Evolutionary conservation across 164 flowering plant species (phyloP), one percentile per base, ranked within the genome.

Genomic region (Vitis riparia): DNA sequence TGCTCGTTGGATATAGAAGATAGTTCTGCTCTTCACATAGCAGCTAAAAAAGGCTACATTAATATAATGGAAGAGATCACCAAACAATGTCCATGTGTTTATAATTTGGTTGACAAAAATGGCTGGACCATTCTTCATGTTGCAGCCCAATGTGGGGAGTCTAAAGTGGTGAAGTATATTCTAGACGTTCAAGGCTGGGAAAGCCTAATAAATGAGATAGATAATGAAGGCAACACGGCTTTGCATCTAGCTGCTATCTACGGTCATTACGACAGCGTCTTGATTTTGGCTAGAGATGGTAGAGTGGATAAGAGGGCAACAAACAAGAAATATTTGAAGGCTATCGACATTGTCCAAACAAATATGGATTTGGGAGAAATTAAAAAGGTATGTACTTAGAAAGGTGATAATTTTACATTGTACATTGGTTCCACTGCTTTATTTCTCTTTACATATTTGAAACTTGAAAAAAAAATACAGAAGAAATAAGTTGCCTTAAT

Each of bases 181-280:
- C 66, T 73, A 3, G 3, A 12, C n/a, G 19, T 16, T 0, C 50
- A 10, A 12, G 8, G 15, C 55, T 27, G 66, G 19, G 67, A 48
- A 47, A 61, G 58, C 9, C 68, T 77, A 11, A 48, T 77, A 51
- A 73, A 74, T 32, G 70, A 63, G 49, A 23, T 8, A 13, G 69
- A 78, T 15, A 55, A 15, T 27, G 67, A 78, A 11, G 78, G 81
- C 1, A 66, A 74, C 70, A 74, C 81, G 11, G 61, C 81, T 53
- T 58, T 78, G 32, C 78, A 71, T 30, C 50, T 71, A 6, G 77
- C 81, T 19, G 73, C 72, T 5, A 9, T 71, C 4, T 7, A 55
- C 11, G 62, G 52, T 8, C n/a, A 64, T 48, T 14, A 17, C n/a
- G 15, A 11, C 7, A 50, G 68, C 50, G 23, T 56, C 3, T 9